Base-by-base conservation (phyloP, 192 early-diverging fungal genomes). In the Backusella parvicylindrica region DNA sequence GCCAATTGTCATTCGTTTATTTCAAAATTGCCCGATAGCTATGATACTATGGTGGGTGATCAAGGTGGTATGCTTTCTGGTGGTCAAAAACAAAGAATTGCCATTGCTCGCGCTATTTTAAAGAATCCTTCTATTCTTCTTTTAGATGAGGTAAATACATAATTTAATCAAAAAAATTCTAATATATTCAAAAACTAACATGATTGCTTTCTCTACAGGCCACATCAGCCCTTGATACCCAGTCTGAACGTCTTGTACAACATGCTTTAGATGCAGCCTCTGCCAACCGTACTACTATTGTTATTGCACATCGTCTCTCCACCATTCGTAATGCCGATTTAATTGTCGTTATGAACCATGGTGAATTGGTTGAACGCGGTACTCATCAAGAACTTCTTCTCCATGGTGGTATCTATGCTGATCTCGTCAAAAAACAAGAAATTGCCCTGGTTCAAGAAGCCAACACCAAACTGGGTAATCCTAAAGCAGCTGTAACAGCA, bases 81-180 rank as follows among this genome's bases (percentile, higher is more conserved):
- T 50, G 95, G 95, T 23, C 95, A 97, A 78, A 97, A 97, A 82
- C 95, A 97, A 87, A 91, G 97, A 70, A 94, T 97, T 74, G 95
- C 95, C 41, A 97, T 98, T 85, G 96, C 96, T 28, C 88, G 96
- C 35, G 94, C 95, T 12, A 84, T 98, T 71, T 87, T 96, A 64
- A 93, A 93, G 77, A 90, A 96, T 79, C 95, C 96, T 9, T 78
- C 77, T n/a, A 94, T 98, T 18, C 84, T 47, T 47, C 43, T 47
- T 47, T 47, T 47, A 16, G 21, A 33, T 32, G 30, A 33, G 32
- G 64, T 32, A 33, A 64, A 15, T 64, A 5, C 23, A 30, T 11
- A 64, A 31, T 11, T 12, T 64, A 15, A 13, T 16, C 6, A 64
- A 28, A 11, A 64, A 18, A 32, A 16, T 13, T n/a, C n/a, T n/a